phyloP scores from a whole-genome alignment of 129 eudicot genomes.

The Logfia minima region DNA sequence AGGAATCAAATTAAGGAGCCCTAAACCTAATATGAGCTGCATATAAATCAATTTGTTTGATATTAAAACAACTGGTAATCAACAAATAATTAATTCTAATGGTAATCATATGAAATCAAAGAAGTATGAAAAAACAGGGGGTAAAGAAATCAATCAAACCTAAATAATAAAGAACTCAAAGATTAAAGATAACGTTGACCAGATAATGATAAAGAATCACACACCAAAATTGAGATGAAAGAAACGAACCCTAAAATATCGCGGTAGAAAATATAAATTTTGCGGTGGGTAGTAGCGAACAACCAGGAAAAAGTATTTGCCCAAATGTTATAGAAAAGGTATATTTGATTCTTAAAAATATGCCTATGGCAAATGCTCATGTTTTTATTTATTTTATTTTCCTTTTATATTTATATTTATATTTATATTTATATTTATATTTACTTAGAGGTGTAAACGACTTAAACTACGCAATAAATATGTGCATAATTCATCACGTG shows the following conservation, averaged over 20 bases:
- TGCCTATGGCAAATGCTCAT: no score
- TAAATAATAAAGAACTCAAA: background rate
- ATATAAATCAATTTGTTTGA: background rate
- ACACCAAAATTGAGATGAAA: background rate
- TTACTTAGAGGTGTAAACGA: no score
- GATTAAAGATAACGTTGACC: constrained; percentile 28
- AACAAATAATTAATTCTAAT: background rate
- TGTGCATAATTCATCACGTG: no score
- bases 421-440: no score
- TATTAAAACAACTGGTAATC: background rate
- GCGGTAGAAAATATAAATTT: background rate
- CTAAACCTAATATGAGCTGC: constrained; percentile 10
- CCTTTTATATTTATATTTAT: no score
- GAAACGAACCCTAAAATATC: constrained; percentile 22
- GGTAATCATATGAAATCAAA: background rate
- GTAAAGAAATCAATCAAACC: constrained; percentile 22
- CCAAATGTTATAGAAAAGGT: background rate
- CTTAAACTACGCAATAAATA: no score
- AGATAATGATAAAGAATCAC: background rate
- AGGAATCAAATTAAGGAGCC: background rate
- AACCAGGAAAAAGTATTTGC: background rate
- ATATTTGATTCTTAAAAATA: background rate
- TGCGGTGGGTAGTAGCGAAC: background rate
- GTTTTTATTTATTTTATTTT: no score
- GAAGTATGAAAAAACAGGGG: no score